phyloP scores from a whole-genome alignment of 1,284 basidiomycete species.

The Boletus mariae region DNA sequence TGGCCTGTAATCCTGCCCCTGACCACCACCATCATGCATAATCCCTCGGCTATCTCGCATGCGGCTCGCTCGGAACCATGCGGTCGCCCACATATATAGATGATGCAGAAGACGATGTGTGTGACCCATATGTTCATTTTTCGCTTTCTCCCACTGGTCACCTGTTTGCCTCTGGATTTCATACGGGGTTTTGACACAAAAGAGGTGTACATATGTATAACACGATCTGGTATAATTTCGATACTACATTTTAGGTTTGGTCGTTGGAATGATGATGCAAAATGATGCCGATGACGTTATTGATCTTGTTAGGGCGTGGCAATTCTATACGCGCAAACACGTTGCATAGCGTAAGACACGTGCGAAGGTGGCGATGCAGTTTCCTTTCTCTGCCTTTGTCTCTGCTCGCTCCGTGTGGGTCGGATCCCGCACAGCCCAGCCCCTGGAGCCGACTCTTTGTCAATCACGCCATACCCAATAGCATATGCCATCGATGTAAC shows the following conservation, averaged over 20 bases:
- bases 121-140: conserved; percentile 19
- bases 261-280: conserved; percentile 9
- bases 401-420: too few relatives aligned
- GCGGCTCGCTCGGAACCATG: neutral
- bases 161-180: conserved; percentile 19
- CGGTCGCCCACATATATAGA: conserved; percentile 18
- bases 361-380: too few relatives aligned
- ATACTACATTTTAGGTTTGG: conserved; percentile 11
- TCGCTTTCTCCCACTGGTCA: conserved; percentile 16
- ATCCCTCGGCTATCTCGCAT: conserved; percentile 8
- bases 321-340: neutral
- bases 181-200: conserved; percentile 11
- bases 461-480: too few relatives aligned
- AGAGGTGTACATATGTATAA: conserved; percentile 31
- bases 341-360: neutral
- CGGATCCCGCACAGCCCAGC: too few relatives aligned
- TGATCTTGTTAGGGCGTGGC: neutral
- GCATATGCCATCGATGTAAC: too few relatives aligned
- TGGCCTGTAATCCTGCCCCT: conserved; percentile 16
- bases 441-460: too few relatives aligned
- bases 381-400: too few relatives aligned
- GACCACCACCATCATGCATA: conserved; percentile 10
- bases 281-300: conserved; percentile 4
- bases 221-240: conserved; percentile 31
- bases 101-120: conserved; percentile 18